A percentile compares a stretch with the other conserved stretches of the same genome.
Conservation (phyloP, 2,329 filamentous ascomycete genomes). For the Ophiosphaerella herpotricha region DNA sequence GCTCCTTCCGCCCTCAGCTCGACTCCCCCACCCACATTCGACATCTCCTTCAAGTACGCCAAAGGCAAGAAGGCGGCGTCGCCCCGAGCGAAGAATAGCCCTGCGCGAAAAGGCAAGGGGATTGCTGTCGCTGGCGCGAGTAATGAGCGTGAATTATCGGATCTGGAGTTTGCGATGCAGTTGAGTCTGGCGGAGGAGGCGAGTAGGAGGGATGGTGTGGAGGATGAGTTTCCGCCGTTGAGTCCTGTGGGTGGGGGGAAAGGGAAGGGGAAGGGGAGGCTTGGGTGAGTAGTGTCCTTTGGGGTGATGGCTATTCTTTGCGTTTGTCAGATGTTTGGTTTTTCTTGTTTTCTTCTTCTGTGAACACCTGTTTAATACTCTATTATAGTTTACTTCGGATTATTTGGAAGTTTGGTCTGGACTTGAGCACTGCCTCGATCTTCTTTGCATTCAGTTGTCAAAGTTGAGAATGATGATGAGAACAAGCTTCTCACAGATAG, state of each 20-base stretch:
- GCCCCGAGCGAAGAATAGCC: conserved; percentile 27
- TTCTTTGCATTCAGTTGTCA: no score
- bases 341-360: neutral
- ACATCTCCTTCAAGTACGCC: conserved; percentile 54
- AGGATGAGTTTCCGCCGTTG: conserved; percentile 37
- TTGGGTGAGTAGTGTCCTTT: conserved; percentile 6
- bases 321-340: no score
- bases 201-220: conserved; percentile 48
- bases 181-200: conserved; percentile 65
- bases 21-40: conserved; percentile 33
- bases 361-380: neutral
- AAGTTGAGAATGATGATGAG: no score
- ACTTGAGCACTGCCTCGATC: no score
- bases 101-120: conserved; percentile 30
- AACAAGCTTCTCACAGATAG: no score
- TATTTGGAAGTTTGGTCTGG: no score
- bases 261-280: conserved; percentile 34
- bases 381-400: neutral
- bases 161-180: conserved; percentile 66
- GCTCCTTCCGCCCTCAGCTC: conserved; percentile 13
- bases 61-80: conserved; percentile 43
- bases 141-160: conserved; percentile 54
- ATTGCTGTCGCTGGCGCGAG: conserved; percentile 46
- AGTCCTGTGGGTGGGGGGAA: conserved; percentile 28
- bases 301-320: no score